Evolutionary conservation across 2,329 filamentous ascomycete genomes (phyloP).

Genomic region (Blastomyces silverae): DNA sequence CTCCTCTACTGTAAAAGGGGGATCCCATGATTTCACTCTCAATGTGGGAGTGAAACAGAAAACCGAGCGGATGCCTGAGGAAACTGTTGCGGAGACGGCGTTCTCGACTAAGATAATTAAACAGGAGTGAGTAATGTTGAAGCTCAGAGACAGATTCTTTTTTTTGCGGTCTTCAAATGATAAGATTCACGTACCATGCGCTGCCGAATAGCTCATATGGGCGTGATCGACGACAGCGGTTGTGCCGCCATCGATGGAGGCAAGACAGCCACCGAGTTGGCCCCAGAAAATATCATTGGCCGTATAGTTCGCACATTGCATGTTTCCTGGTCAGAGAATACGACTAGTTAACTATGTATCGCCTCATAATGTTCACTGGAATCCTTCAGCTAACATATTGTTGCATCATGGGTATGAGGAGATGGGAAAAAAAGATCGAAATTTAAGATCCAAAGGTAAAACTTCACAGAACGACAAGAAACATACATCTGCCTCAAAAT

Average conservation of each 20-base stretch:
- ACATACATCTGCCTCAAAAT: background rate
- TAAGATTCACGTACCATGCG: conserved; percentile 22
- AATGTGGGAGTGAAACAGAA: conserved; percentile 26
- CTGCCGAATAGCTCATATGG: conserved; percentile 27
- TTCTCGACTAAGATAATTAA: conserved; percentile 18
- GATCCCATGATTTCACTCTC: conserved; percentile 24
- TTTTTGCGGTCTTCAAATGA: background rate
- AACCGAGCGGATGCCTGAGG: conserved; percentile 29
- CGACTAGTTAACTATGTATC: background rate
- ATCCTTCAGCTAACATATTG: background rate
- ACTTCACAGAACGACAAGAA: background rate
- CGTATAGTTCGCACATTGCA: conserved; percentile 26
- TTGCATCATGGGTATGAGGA: background rate
- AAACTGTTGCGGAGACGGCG: conserved; percentile 25
- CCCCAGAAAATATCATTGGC: conserved; percentile 45
- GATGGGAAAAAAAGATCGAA: background rate
- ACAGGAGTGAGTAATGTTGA: background rate
- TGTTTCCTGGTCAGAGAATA: conserved; percentile 20
- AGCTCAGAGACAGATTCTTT: background rate
- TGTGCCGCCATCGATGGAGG: conserved; percentile 24
- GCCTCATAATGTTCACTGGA: conserved; percentile 26
- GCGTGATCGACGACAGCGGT: conserved; percentile 32
- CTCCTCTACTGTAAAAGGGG: conserved; percentile 19
- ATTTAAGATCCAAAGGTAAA: background rate
- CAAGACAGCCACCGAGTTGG: conserved; percentile 25